A percentile compares a stretch with the other conserved stretches of the same genome.
Conservation (phyloP, 768 basidiomycete genomes). For the Pleurotus salmoneostramineus region DNA sequence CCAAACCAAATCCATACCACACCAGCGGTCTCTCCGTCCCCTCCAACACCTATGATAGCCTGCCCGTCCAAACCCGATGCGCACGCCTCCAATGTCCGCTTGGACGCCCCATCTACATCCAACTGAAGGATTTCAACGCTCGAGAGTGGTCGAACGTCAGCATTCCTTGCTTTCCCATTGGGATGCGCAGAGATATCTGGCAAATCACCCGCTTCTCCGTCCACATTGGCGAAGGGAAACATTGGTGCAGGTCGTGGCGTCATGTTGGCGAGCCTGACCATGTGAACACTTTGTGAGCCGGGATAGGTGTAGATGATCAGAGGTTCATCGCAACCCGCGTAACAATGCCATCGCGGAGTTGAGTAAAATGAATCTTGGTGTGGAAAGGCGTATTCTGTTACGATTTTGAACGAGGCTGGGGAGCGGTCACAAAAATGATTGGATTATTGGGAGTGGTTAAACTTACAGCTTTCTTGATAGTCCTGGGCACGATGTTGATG, state of each 20-base stretch:
- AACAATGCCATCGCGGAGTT: constrained; percentile 29
- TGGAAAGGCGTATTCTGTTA: constrained; percentile 47
- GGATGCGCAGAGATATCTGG: background rate
- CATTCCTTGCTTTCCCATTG: background rate
- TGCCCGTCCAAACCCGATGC: constrained; percentile 40
- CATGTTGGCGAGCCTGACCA: constrained; percentile 46
- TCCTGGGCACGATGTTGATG: constrained; percentile 41
- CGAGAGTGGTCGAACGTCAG: background rate
- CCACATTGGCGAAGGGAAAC: constrained; percentile 31
- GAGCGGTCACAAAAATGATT: background rate
- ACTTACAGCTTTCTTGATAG: constrained; percentile 71
- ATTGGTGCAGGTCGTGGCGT: constrained; percentile 35
- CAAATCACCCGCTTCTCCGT: constrained; percentile 11
- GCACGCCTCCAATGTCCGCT: constrained; percentile 31
- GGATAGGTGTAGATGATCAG: constrained; percentile 42
- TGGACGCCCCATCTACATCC: constrained; percentile 14
- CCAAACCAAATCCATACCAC: constrained; percentile 37
- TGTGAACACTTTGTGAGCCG: constrained; percentile 30
- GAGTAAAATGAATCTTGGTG: constrained; percentile 24
- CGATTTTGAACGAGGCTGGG: constrained; percentile 63
- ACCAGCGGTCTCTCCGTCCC: constrained; percentile 25
- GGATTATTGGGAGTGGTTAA: background rate
- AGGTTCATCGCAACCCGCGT: constrained; percentile 45
- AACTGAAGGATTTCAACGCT: background rate
- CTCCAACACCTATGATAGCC: constrained; percentile 30